phyloP scores from a whole-genome alignment of 2,329 filamentous ascomycete genomes.

The Penicillium capsulatum region DNA sequence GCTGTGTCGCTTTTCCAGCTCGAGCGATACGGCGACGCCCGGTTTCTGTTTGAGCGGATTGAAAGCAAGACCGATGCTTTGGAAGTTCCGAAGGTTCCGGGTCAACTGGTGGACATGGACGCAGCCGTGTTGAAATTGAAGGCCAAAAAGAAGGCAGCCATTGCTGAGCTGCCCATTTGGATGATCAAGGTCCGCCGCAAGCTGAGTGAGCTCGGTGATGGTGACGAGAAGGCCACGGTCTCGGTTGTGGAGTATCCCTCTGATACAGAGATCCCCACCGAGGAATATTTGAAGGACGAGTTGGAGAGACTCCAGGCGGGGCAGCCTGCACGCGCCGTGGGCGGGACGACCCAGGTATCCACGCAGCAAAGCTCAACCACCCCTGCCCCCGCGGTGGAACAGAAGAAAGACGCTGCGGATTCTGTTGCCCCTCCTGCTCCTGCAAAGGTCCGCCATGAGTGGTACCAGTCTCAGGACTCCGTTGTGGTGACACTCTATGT shows the following conservation, averaged over 20 bases:
- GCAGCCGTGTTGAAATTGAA: too few species aligned
- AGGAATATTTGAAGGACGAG: constrained; percentile 36
- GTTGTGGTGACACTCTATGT: constrained; percentile 63
- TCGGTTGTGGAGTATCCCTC: constrained; percentile 53
- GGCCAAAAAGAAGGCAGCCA: too few species aligned
- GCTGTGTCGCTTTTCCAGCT: constrained; percentile 69
- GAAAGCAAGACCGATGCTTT: constrained; percentile 50
- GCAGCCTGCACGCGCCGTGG: constrained; percentile 4
- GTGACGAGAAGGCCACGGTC: constrained; percentile 45
- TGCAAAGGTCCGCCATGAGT: constrained; percentile 63
- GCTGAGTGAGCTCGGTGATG: constrained; percentile 47
- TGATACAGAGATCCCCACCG: constrained; percentile 42
- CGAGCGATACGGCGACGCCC: constrained; percentile 68
- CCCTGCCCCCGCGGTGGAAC: not conserved
- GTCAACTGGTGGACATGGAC: too few species aligned
- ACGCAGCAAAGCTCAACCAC: not conserved
- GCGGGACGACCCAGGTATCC: not conserved
- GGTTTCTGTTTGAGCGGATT: constrained; percentile 61
- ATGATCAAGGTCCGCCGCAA: constrained; percentile 52
- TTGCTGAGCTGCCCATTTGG: constrained; percentile 55
- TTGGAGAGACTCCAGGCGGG: constrained; percentile 31
- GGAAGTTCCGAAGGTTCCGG: too few species aligned
- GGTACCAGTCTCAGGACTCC: constrained; percentile 61
- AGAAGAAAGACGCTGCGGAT: constrained; percentile 4
- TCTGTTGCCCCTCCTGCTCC: constrained; percentile 28